Base-by-base conservation (phyloP, 1,139 yeast species). In the Suhomyces choctaworum region DNA sequence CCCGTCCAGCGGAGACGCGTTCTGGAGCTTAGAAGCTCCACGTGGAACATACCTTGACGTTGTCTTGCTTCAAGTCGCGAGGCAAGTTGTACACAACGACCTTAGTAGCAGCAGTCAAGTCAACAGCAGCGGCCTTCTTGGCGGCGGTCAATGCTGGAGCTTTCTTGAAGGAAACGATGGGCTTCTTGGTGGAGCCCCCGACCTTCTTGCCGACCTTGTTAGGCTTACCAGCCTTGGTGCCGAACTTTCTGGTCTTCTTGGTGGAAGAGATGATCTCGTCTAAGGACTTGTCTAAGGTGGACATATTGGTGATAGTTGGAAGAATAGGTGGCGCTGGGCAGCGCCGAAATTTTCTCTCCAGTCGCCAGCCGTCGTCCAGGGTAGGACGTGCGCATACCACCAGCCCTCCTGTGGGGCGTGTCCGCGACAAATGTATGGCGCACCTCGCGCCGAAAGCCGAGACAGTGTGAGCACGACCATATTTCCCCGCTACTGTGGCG, bases 181-280 rank as follows among this genome's bases (percentile, higher is more conserved):
- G 58, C 44, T 65, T 64, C 47, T 62, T 64, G 44, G 48, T 53
- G 30, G 55, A 32, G 23, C 47, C 48, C 22, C 59, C 61, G 33
- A 62, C 58, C 42, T 56, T 56, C 49, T 63, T 59, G 29, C 65
- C 64, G 35, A 56, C 66, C 56, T 60, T 70, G 66, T 51, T 66
- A 53, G 54, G 57, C 43, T 64, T 64, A 27, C 44, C 45, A 11
- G 29, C 32, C 29, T 41, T 40, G 25, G 45, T 38, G 28, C 39
- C 42, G 32, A 37, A 38, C 42, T 43, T 47, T 46, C 51, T 51
- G 44, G 56, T 47, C 42, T 46, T 52, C 64, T 65, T 55, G 74
- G 77, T 62, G 66, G 87, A 68, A 45, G 95, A 76, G 61, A 92
- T 87, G 61, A 92, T 92, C 56, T 90, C 97, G 70, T 92, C 98